phyloP scores from a whole-genome alignment of 352 stramenopile genomes.

The Phytopythium sindhum region DNA sequence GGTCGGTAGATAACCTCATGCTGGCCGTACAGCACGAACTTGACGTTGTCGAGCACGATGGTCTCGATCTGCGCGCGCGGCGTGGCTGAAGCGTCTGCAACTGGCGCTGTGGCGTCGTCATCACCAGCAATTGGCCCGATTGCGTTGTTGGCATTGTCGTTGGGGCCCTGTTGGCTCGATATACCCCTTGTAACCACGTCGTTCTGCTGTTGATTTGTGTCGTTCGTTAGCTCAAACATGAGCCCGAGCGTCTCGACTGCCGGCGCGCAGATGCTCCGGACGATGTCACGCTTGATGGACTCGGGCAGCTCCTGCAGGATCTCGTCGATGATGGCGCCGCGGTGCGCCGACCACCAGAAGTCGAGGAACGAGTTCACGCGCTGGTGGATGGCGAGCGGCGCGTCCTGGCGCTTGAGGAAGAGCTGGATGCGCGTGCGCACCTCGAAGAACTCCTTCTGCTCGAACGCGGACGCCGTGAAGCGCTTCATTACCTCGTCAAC shows the following conservation, averaged over 20 bases:
- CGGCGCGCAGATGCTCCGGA: conserved; percentile 50
- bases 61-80: conserved; percentile 35
- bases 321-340: conserved; percentile 57
- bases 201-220: neutral
- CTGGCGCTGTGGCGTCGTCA: neutral
- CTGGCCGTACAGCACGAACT: conserved; percentile 60
- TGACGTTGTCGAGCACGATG: conserved; percentile 48
- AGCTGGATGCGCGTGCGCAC: conserved; percentile 50
- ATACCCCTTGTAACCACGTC: neutral
- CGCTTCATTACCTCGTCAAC: conserved; percentile 69
- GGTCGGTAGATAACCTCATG: conserved; percentile 56
- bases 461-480: conserved; percentile 60
- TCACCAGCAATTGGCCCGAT: neutral
- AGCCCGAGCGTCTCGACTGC: conserved; percentile 41
- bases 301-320: conserved; percentile 48
- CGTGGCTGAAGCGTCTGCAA: neutral
- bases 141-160: neutral
- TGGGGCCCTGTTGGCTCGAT: neutral
- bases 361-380: conserved; percentile 66
- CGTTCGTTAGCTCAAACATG: conserved; percentile 17
- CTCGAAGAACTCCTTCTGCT: conserved; percentile 69
- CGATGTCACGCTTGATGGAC: conserved; percentile 55
- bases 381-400: conserved; percentile 43
- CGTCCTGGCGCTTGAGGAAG: conserved; percentile 60
- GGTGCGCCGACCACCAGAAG: conserved; percentile 67